Conservation (phyloP, 2,329 filamentous ascomycete species). For the Pseudogymnoascus sp. region DNA sequence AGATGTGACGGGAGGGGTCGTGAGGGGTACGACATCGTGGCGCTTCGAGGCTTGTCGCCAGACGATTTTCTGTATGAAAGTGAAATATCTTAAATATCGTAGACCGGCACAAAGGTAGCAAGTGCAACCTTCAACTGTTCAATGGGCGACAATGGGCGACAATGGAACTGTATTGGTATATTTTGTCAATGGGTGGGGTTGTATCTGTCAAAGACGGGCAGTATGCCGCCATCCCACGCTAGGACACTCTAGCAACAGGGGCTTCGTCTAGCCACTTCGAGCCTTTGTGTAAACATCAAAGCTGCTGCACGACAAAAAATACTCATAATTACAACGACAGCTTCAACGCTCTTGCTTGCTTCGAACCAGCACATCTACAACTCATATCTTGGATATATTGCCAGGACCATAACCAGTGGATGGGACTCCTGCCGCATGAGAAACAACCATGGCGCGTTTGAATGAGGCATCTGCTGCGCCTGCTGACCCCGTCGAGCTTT, state of each 20-base stretch:
- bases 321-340: neutral
- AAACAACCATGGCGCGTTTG: slow-evolving; percentile 59
- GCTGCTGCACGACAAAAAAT: slow-evolving; percentile 2
- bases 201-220: slow-evolving; percentile 5
- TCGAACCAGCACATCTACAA: neutral
- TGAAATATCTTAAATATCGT: slow-evolving; percentile 1
- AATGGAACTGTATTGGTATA: slow-evolving; percentile 1
- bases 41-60: neutral
- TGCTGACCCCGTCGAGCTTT: slow-evolving; percentile 60
- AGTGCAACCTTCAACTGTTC: neutral
- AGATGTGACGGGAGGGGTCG: slow-evolving; percentile 56
- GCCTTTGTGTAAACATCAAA: slow-evolving; percentile 11
- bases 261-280: neutral
- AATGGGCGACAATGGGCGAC: slow-evolving; percentile 2
- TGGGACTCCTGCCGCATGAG: neutral
- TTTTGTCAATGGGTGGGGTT: slow-evolving; percentile 7
- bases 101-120: neutral
- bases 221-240: neutral
- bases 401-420: neutral
- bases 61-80: neutral
- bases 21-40: slow-evolving; percentile 47
- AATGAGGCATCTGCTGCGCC: slow-evolving; percentile 63
- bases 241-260: neutral
- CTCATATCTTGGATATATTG: slow-evolving; percentile 10
- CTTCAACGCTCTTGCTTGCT: slow-evolving; percentile 6